These are phyloP conservation scores for Xylaria hypoxylon DNA, from an alignment of 2,329 filamentous ascomycete genomes.

Conservation along the genomic window DNA sequence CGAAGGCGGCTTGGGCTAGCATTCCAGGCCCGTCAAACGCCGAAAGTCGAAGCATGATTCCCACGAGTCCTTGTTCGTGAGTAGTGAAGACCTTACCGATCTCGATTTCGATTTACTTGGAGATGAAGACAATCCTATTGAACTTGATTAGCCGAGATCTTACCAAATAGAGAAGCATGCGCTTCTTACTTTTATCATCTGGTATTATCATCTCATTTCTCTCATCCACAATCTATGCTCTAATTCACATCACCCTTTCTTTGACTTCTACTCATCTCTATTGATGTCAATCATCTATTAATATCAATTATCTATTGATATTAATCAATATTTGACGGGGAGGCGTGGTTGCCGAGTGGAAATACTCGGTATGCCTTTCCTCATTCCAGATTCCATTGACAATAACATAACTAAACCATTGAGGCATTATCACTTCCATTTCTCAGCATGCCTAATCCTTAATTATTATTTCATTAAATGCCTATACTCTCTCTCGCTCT, in stretches of 20 bases:
- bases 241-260: not conserved
- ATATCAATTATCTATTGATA: too few relatives aligned
- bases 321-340: not conserved
- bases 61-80: slow-evolving; percentile 11
- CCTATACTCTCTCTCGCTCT: not conserved
- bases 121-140: slow-evolving; percentile 2
- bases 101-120: not conserved
- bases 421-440: not conserved
- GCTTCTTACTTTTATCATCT: not conserved
- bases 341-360: not conserved
- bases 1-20: slow-evolving; percentile 23
- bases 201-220: not conserved
- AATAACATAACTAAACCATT: not conserved
- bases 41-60: not conserved
- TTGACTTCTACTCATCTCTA: not conserved
- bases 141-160: slow-evolving; percentile 8
- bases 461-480: not conserved
- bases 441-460: not conserved
- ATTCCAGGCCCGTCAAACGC: slow-evolving; percentile 25
- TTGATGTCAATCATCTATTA: too few relatives aligned
- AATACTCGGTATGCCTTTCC: not conserved
- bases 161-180: not conserved
- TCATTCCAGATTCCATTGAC: not conserved
- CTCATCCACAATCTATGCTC: not conserved
- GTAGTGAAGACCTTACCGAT: slow-evolving; percentile 1